Percentiles rank a stretch among this genome's conserved stretches.
phyloP scores from a whole-genome alignment of 164 flowering plant species.

The Echeveria elegans region DNA sequence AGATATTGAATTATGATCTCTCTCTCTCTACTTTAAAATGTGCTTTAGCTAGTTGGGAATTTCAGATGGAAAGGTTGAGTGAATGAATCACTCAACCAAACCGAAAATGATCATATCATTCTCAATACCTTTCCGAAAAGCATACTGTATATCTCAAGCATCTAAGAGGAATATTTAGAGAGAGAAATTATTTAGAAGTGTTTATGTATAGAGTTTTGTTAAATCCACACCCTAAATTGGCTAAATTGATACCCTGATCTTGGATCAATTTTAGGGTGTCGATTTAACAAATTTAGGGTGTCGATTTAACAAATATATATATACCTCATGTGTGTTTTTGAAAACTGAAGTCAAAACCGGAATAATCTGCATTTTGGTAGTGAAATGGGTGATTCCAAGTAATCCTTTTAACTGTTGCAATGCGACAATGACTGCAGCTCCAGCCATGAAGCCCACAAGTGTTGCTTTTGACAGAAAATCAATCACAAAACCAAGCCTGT shows the following conservation, averaged over 20 bases:
- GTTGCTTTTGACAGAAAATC: slow-evolving; percentile 77
- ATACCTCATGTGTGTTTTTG: slow-evolving; percentile 40
- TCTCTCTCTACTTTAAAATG: not conserved
- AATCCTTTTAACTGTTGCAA: slow-evolving; percentile 68
- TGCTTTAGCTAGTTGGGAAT: not conserved
- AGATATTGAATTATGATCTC: not conserved
- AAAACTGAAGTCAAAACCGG: slow-evolving; percentile 57
- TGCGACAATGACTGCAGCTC: slow-evolving; percentile 64
- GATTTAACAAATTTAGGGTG: too few species aligned
- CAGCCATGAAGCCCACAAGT: slow-evolving; percentile 73
- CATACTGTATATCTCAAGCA: not conserved
- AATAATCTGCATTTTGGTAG: slow-evolving; percentile 48
- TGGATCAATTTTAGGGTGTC: too few species aligned
- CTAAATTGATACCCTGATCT: too few species aligned
- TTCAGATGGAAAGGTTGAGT: not conserved
- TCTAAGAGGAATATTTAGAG: not conserved
- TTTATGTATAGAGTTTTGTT: too few species aligned
- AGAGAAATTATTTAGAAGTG: not conserved
- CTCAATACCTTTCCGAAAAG: not conserved
- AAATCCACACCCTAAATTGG: too few species aligned
- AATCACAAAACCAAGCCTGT: slow-evolving; percentile 63
- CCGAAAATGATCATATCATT: not conserved
- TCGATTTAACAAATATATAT: too few species aligned
- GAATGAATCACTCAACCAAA: not conserved
- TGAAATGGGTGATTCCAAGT: slow-evolving; percentile 66